Conservation (phyloP, 1,139 yeast species). For the Blastobotrys raffinosifermentans region DNA sequence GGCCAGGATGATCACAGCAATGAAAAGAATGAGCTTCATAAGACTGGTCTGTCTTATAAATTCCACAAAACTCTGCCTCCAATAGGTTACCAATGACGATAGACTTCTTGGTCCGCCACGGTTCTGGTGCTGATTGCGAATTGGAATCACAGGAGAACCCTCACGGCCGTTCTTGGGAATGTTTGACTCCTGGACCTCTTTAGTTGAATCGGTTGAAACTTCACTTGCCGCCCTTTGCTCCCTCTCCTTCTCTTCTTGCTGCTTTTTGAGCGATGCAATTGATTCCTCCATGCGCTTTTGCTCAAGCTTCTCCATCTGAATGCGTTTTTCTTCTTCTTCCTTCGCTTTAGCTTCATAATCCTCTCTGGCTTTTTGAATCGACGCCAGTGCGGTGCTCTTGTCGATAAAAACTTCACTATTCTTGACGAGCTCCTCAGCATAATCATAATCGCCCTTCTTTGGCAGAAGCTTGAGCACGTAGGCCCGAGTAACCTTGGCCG, state of each 20-base stretch:
- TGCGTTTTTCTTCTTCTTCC: conserved; percentile 19
- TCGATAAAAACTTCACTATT: conserved; percentile 10
- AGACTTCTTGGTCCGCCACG: not conserved
- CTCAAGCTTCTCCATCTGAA: conserved; percentile 11
- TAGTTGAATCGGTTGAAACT: too few relatives aligned
- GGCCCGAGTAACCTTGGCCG: conserved; percentile 15
- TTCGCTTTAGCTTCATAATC: conserved; percentile 36
- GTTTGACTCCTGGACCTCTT: too few relatives aligned
- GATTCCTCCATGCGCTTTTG: conserved; percentile 22
- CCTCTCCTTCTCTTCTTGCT: conserved; percentile 7
- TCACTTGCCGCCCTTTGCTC: not conserved
- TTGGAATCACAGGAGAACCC: not conserved
- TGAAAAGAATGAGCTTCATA: conserved; percentile 13
- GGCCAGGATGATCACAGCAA: conserved; percentile 16
- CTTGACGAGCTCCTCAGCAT: conserved; percentile 20
- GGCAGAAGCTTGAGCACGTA: conserved; percentile 22
- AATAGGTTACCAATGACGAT: conserved; percentile 9
- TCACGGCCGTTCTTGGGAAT: not conserved
- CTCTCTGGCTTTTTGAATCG: conserved; percentile 14
- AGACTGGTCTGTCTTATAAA: conserved; percentile 9
- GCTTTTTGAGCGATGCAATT: conserved; percentile 12
- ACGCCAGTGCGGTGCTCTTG: conserved; percentile 4
- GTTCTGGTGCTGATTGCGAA: too few relatives aligned
- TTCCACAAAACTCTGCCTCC: conserved; percentile 9
- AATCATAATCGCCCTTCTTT: conserved; percentile 18